phyloP scores from a whole-genome alignment of 305 asterid genomes.

The Fraxinus paxiana region DNA sequence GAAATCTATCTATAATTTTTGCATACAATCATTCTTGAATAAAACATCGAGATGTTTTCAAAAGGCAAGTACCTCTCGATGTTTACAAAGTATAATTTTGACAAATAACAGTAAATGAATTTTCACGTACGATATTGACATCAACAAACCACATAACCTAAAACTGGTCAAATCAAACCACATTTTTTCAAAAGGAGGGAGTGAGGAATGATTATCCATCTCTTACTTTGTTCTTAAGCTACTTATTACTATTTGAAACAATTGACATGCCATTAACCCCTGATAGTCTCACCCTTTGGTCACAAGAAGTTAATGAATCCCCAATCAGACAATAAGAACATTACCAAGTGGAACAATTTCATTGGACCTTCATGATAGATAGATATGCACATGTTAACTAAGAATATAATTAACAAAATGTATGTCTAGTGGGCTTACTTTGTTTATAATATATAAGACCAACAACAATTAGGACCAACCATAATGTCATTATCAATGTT shows the following conservation, averaged over 20 bases:
- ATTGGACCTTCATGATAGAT: conserved; percentile 20
- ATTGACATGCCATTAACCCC: background rate
- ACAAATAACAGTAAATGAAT: background rate
- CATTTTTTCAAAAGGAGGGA: conserved; percentile 17
- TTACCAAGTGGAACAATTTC: conserved; percentile 17
- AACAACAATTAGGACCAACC: conserved; percentile 28
- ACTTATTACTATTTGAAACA: conserved; percentile 23
- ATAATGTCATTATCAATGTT: conserved; percentile 42
- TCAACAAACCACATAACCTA: background rate
- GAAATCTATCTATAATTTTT: background rate
- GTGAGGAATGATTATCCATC: conserved; percentile 26
- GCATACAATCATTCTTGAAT: background rate
- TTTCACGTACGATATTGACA: background rate
- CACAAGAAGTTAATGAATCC: background rate
- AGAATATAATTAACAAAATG: background rate
- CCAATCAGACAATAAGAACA: background rate
- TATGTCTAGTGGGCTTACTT: conserved; percentile 25
- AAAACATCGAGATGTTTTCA: background rate
- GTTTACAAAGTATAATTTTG: background rate
- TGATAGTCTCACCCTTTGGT: conserved; percentile 19
- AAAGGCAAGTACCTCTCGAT: background rate
- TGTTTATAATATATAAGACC: conserved; percentile 19
- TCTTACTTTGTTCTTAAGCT: conserved; percentile 41
- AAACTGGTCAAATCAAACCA: conserved; percentile 24
- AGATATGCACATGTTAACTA: background rate